Evolutionary conservation across 352 stramenopile genomes (phyloP).

Genomic region (Pythium pyrilobum): DNA sequence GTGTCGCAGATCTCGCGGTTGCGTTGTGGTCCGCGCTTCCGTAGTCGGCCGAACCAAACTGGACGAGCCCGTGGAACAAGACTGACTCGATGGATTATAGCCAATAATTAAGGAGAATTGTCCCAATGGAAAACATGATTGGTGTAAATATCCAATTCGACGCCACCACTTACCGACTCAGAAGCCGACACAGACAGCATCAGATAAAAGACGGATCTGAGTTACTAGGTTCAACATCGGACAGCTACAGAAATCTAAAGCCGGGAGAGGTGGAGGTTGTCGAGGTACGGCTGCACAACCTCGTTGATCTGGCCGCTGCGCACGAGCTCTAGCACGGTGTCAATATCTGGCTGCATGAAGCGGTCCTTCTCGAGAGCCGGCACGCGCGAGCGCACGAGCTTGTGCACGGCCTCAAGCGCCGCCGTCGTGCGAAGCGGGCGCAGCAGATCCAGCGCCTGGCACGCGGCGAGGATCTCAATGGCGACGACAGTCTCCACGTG

Average conservation of each 20-base stretch:
- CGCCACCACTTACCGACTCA: no score
- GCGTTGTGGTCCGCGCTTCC: not conserved
- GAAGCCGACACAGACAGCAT: not conserved
- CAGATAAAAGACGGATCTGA: not conserved
- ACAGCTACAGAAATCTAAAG: slow-evolving; percentile 33
- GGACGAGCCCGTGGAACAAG: not conserved
- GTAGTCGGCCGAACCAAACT: not conserved
- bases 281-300: slow-evolving; percentile 48
- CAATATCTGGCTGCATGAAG: slow-evolving; percentile 87
- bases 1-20: slow-evolving; percentile 2
- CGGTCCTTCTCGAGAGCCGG: slow-evolving; percentile 71
- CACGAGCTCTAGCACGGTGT: slow-evolving; percentile 75
- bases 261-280: slow-evolving; percentile 37
- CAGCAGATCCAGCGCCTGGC: slow-evolving; percentile 85
- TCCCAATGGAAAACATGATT: slow-evolving; percentile 5
- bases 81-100: slow-evolving; percentile 22
- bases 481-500: slow-evolving; percentile 86
- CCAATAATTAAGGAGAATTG: slow-evolving; percentile 10
- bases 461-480: slow-evolving; percentile 84
- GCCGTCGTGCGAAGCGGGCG: slow-evolving; percentile 77
- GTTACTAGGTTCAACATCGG: no score
- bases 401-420: slow-evolving; percentile 72
- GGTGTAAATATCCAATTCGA: no score
- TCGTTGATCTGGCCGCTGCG: slow-evolving; percentile 62
- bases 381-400: slow-evolving; percentile 64